These are phyloP conservation scores for Xylaria cubensis DNA, from an alignment of 495 filamentous ascomycete species.

Conservation along the genomic window DNA sequence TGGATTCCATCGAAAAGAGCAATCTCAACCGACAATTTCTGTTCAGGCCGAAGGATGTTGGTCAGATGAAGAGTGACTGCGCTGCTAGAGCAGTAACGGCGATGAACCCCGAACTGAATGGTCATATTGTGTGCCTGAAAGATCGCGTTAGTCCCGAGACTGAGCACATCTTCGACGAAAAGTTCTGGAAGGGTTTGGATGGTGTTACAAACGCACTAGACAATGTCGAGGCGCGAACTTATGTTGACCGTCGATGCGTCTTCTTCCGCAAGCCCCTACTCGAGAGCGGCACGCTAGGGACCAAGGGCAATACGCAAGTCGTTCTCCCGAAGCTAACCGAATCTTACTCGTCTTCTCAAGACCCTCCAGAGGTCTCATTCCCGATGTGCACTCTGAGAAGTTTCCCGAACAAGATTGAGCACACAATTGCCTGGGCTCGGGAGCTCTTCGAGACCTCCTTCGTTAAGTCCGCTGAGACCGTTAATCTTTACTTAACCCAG, in stretches of 20 bases:
- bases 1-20: constrained; percentile 98
- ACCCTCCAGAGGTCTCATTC: constrained; percentile 98
- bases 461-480: constrained; percentile 90
- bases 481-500: constrained; percentile 92
- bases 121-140: constrained; percentile 81
- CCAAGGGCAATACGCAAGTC: constrained; percentile 98
- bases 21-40: constrained; percentile 98
- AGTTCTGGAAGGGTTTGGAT: constrained; percentile 90
- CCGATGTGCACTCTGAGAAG: constrained; percentile 97
- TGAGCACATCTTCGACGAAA: constrained; percentile 92
- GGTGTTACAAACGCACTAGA: constrained; percentile 97
- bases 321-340: constrained; percentile 90
- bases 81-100: constrained; percentile 84
- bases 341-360: constrained; percentile 97
- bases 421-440: constrained; percentile 98
- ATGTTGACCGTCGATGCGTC: constrained; percentile 96
- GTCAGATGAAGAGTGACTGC: constrained; percentile 95
- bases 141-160: constrained; percentile 93
- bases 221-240: constrained; percentile 96
- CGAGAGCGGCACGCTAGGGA: constrained; percentile 96
- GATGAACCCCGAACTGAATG: constrained; percentile 93
- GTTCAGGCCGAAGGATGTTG: constrained; percentile 93
- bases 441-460: constrained; percentile 95
- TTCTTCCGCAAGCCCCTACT: constrained; percentile 98
- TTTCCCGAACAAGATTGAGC: constrained; percentile 98